Conservation (phyloP, 2,329 filamentous ascomycete species). For the Pseudogymnoascus sp. region DNA sequence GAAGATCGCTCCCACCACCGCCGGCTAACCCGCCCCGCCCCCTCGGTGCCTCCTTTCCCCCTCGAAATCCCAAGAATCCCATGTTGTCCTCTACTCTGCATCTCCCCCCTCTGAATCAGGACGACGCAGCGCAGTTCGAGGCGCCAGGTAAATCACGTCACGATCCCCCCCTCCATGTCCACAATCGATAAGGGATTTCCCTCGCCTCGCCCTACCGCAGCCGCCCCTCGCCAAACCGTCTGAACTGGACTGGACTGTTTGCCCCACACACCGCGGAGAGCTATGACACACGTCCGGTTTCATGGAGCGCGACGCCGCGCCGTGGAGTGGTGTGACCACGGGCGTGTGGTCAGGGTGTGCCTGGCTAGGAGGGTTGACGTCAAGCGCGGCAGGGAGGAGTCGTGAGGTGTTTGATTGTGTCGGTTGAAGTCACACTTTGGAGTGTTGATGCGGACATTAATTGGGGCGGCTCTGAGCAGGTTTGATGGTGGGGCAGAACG, state of each 20-base stretch:
- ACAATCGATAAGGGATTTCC: neutral
- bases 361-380: neutral
- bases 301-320: neutral
- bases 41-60: neutral
- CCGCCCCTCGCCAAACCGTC: conserved; percentile 2
- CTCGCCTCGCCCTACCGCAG: neutral
- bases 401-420: neutral
- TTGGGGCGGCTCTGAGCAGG: neutral
- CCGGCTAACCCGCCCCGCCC: neutral
- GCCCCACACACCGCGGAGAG: neutral
- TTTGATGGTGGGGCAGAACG: neutral
- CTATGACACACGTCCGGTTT: neutral
- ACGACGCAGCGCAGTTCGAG: neutral
- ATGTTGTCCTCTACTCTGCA: neutral
- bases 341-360: neutral
- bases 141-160: neutral
- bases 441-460: neutral
- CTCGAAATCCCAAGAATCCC: neutral
- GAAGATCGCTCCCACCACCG: neutral
- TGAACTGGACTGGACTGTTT: neutral
- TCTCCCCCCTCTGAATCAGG: neutral
- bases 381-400: neutral
- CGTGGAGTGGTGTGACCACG: neutral
- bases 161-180: neutral
- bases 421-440: neutral